Evolutionary conservation across 164 flowering plant species (phyloP).

Genomic region (Nymphaea colorata): DNA sequence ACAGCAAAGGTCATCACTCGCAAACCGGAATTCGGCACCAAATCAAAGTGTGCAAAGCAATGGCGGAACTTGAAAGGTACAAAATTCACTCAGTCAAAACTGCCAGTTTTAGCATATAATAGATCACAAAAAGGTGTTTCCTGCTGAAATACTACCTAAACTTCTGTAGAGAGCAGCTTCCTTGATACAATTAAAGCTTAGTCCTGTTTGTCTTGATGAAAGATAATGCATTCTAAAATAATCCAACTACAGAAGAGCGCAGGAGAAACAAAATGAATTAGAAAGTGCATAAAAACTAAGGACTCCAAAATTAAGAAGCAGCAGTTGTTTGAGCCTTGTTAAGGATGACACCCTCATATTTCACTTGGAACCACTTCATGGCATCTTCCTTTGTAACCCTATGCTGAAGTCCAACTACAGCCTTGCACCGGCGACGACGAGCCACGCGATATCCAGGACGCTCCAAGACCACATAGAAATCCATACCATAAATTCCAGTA

Average conservation of each 20-base stretch:
- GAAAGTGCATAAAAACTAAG: neutral
- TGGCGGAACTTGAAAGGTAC: too few species aligned
- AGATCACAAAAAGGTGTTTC: too few species aligned
- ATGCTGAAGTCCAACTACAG: conserved; percentile 21
- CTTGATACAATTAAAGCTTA: too few species aligned
- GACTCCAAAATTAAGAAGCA: too few species aligned
- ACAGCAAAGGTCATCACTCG: too few species aligned
- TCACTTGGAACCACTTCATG: conserved; percentile 31
- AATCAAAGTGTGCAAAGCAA: too few species aligned
- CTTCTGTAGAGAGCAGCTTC: too few species aligned
- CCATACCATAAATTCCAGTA: conserved; percentile 27
- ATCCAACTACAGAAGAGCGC: neutral
- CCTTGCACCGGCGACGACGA: conserved; percentile 26
- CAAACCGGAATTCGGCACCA: too few species aligned
- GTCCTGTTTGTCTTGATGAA: neutral
- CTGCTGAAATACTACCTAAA: too few species aligned
- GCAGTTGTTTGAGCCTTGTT: conserved; percentile 17
- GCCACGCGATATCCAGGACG: conserved; percentile 27
- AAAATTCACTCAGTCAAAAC: too few species aligned
- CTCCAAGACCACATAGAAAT: conserved; percentile 23
- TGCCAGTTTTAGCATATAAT: too few species aligned
- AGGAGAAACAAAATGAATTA: neutral
- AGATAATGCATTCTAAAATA: neutral
- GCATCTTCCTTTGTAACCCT: conserved; percentile 27
- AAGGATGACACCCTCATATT: conserved; percentile 28